These are phyloP conservation scores for Xenoacremonium recifei DNA, from an alignment of 2,329 filamentous ascomycete species.

Conservation along the genomic window DNA sequence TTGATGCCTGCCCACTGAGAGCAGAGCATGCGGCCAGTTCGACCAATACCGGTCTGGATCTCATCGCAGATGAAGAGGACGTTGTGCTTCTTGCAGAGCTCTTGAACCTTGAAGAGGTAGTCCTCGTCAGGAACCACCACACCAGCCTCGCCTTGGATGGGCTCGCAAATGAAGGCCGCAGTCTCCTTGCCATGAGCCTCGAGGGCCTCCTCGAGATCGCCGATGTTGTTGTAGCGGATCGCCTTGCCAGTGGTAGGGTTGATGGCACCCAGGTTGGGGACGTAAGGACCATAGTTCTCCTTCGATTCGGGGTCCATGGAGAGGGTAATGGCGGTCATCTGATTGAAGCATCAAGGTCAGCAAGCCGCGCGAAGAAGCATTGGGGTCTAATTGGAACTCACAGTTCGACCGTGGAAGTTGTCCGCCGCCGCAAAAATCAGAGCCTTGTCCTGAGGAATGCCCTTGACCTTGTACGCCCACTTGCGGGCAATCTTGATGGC, in stretches of 20 bases:
- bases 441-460: conserved; percentile 80
- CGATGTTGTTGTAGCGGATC: conserved; percentile 84
- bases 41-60: conserved; percentile 96
- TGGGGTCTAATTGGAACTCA: conserved; percentile 52
- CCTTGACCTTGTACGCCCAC: conserved; percentile 97
- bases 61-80: conserved; percentile 96
- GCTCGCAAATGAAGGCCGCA: conserved; percentile 91
- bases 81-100: conserved; percentile 91
- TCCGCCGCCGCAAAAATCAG: conserved; percentile 80
- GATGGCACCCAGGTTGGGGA: conserved; percentile 79
- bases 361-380: not conserved
- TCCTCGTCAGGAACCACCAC: conserved; percentile 91
- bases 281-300: conserved; percentile 94
- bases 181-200: conserved; percentile 80
- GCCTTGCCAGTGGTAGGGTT: conserved; percentile 72
- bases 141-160: conserved; percentile 95
- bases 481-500: conserved; percentile 95
- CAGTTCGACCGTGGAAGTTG: conserved; percentile 96
- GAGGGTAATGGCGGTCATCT: conserved; percentile 94
- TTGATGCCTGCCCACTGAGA: conserved; percentile 94
- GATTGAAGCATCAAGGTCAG: not conserved
- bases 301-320: conserved; percentile 94
- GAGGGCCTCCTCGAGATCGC: conserved; percentile 75
- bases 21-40: conserved; percentile 91
- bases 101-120: conserved; percentile 78